These are phyloP conservation scores for Fonsecaea monophora DNA, from an alignment of 2,329 filamentous ascomycete species.

Conservation along the genomic window DNA sequence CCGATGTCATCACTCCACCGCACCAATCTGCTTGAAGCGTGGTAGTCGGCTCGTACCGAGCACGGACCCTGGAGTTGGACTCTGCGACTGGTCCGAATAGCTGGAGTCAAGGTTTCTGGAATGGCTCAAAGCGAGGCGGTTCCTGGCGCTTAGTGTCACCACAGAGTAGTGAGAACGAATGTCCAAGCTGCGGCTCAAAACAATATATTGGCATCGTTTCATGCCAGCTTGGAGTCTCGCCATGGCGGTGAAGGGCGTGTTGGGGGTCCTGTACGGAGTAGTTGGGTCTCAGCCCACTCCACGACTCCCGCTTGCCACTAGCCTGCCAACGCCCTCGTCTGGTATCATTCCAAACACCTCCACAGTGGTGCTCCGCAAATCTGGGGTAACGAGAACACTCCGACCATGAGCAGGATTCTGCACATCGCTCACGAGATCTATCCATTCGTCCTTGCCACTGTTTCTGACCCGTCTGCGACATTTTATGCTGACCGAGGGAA, in stretches of 20 bases:
- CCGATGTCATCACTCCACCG: background rate
- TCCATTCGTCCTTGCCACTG: constrained; percentile 42
- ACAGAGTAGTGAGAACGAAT: background rate
- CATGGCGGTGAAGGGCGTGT: constrained; percentile 6
- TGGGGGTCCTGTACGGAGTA: background rate
- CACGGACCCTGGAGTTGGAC: constrained; percentile 3
- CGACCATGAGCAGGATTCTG: constrained; percentile 81
- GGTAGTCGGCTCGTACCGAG: constrained; percentile 12
- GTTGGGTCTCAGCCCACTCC: constrained; percentile 4
- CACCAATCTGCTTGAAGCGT: background rate
- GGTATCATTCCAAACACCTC: constrained; percentile 54
- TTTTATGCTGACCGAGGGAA: constrained; percentile 80
- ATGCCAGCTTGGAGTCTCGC: background rate
- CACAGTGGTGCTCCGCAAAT: constrained; percentile 74
- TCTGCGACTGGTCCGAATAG: background rate
- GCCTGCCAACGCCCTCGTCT: constrained; percentile 22
- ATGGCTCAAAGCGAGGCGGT: constrained; percentile 8
- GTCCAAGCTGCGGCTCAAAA: constrained; percentile 13
- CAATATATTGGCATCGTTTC: background rate
- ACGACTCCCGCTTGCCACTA: constrained; percentile 25
- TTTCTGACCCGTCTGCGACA: constrained; percentile 31
- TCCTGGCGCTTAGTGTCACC: constrained; percentile 19
- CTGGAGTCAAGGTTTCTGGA: constrained; percentile 6
- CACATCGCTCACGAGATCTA: constrained; percentile 71
- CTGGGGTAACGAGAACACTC: constrained; percentile 74